Evolutionary conservation across 1,139 yeast genomes (phyloP).

Genomic region (Lodderomyces margitis): DNA sequence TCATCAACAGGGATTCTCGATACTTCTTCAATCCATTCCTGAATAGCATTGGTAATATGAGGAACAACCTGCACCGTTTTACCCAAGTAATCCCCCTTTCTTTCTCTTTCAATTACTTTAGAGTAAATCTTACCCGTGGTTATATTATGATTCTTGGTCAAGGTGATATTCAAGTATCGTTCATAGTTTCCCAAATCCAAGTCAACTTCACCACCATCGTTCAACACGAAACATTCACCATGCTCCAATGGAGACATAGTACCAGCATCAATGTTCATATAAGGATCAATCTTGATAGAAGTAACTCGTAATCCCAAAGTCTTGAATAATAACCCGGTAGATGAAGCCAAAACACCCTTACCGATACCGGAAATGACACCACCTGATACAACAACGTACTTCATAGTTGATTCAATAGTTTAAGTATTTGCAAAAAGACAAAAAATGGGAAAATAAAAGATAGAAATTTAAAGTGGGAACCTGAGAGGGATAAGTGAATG

Average conservation of each 20-base stretch:
- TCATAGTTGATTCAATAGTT: slow-evolving; percentile 48
- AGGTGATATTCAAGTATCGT: slow-evolving; percentile 88
- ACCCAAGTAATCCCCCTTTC: slow-evolving; percentile 96
- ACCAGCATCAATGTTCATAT: slow-evolving; percentile 99
- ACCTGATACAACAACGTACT: slow-evolving; percentile 98
- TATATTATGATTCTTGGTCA: slow-evolving; percentile 91
- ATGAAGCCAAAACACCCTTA: slow-evolving; percentile 95
- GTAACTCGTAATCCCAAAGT: slow-evolving; percentile 94
- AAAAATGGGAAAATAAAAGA: background rate
- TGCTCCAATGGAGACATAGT: slow-evolving; percentile 99
- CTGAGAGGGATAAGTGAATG: slow-evolving; percentile 1
- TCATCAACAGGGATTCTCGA: slow-evolving; percentile 91
- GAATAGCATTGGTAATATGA: slow-evolving; percentile 94
- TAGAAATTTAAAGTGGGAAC: slow-evolving; percentile 1
- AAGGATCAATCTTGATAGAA: slow-evolving; percentile 97
- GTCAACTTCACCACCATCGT: slow-evolving; percentile 99
- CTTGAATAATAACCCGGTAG: slow-evolving; percentile 92
- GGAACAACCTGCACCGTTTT: slow-evolving; percentile 99
- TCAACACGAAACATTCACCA: slow-evolving; percentile 96
- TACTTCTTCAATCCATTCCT: slow-evolving; percentile 97
- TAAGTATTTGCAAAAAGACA: too few relatives aligned
- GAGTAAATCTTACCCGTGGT: slow-evolving; percentile 97
- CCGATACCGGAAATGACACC: slow-evolving; percentile 99
- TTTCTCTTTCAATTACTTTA: slow-evolving; percentile 89
- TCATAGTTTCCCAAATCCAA: slow-evolving; percentile 97